Evolutionary conservation across 1,139 yeast species (phyloP).

Genomic region (Wickerhamomyces sp.): DNA sequence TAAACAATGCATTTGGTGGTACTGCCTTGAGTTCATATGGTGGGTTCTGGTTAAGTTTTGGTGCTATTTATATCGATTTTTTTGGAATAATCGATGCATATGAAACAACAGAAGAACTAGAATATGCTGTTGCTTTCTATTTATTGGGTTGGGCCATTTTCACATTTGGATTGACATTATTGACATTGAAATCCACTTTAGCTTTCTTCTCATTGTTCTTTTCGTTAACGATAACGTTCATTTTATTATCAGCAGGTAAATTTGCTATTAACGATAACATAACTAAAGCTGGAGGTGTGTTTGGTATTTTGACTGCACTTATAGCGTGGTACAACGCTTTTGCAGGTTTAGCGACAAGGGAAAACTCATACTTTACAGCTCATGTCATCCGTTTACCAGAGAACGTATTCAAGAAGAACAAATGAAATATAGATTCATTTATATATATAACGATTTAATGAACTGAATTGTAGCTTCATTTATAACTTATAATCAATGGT

Average conservation of each 20-base stretch:
- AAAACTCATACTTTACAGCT: conserved; percentile 60
- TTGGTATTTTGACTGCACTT: conserved; percentile 76
- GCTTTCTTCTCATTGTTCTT: conserved; percentile 69
- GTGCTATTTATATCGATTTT: conserved; percentile 64
- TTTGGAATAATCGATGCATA: conserved; percentile 67
- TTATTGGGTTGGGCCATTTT: conserved; percentile 78
- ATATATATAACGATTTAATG: background rate
- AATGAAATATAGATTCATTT: background rate
- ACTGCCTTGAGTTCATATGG: conserved; percentile 79
- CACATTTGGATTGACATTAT: conserved; percentile 59
- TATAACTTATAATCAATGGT: no score
- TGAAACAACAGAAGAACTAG: conserved; percentile 34
- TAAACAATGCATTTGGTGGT: conserved; percentile 89
- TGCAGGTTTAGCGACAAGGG: conserved; percentile 79
- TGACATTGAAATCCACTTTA: conserved; percentile 76
- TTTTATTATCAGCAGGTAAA: conserved; percentile 50
- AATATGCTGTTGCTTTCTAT: conserved; percentile 67
- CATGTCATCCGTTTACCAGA: conserved; percentile 23
- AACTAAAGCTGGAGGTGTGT: conserved; percentile 71
- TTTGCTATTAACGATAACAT: conserved; percentile 29
- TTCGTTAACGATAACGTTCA: conserved; percentile 58
- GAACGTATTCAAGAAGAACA: conserved; percentile 7
- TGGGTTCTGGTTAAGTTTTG: conserved; percentile 83
- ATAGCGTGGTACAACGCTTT: conserved; percentile 87
- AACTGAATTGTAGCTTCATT: background rate